Base-by-base conservation (phyloP, 768 basidiomycete genomes). In the Tremella mesenterica region DNA sequence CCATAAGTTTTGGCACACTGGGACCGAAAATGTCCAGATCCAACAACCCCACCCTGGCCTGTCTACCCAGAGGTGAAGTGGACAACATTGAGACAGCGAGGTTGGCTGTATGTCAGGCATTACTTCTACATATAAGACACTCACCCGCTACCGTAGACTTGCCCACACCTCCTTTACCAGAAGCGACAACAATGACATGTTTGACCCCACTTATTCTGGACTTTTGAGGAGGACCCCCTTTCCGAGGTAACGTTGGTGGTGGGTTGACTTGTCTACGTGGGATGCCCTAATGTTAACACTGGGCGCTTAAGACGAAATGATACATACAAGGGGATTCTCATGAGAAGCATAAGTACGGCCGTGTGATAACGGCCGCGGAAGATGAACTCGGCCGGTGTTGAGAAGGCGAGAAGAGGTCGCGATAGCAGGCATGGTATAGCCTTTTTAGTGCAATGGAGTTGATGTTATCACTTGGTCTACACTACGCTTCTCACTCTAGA, bases 1-100 rank as follows among this genome's bases (percentile, higher is more conserved):
- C 91, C 84, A 96, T 88, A 25, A 99, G 77, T 18, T 85, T 93
- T 0, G 93, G 93, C 41, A 93, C 77, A 0, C 89, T 92, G 1
- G 93, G 93, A 0, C 93, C 93, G 63, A 95, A 96, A 41, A 99
- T 83, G 70, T 99, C 93, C 8, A 99, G 80, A 74, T 99, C 93
- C 0, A 99, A 79, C 18, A 97, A 74, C 0, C 93, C 93, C 1
- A 97, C 82, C 28, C 85, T 80, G 13, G 83, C 77, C 46, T 54
- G 3, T 38, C 48, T 36, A 14, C 48, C 26, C 10, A 59, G 20
- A 1, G 53, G 31, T 16, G 59, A 52, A 41, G 64, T 58, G 14
- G 63, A 56, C 79, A 74, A 4, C 82, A 83, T 16, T 87, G 80
- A 8, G 82, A 81, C 54, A 85, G 85, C 3, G 86, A 50, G 48